Percentiles rank a stretch among this genome's conserved stretches.
These are phyloP conservation scores for Ramularia endophylla DNA, from an alignment of 2,329 filamentous ascomycete species.

Conservation along the genomic window DNA sequence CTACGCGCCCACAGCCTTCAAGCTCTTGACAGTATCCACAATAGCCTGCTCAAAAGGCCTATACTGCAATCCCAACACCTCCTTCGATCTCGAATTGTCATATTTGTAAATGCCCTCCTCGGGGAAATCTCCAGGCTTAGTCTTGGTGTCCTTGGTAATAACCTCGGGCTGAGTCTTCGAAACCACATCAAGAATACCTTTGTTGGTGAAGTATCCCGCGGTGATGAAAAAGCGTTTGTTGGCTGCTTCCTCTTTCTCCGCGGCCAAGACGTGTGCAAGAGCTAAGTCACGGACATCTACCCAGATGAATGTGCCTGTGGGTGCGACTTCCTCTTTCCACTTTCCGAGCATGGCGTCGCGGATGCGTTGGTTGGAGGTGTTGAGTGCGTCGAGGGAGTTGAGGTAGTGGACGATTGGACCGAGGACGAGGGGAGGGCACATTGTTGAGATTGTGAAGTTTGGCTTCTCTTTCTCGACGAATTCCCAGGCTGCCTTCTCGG, in stretches of 20 bases:
- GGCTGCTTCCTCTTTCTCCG: constrained; percentile 50
- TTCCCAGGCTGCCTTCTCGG: constrained; percentile 50
- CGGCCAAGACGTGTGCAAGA: constrained; percentile 20
- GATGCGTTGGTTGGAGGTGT: constrained; percentile 67
- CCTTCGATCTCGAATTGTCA: constrained; percentile 50
- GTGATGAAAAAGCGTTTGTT: constrained; percentile 61
- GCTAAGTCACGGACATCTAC: constrained; percentile 24
- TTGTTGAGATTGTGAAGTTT: constrained; percentile 44
- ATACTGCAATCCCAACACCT: constrained; percentile 55
- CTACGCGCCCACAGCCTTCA: constrained; percentile 50
- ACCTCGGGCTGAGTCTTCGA: constrained; percentile 51
- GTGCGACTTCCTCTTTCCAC: constrained; percentile 51
- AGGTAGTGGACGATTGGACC: constrained; percentile 54
- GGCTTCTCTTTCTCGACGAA: constrained; percentile 48
- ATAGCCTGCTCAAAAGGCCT: constrained; percentile 53
- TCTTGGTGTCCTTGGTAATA: constrained; percentile 37
- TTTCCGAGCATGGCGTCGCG: constrained; percentile 57
- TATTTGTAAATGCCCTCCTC: constrained; percentile 48
- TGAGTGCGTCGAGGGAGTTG: constrained; percentile 57
- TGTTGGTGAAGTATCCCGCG: constrained; percentile 56
- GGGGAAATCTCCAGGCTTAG: constrained; percentile 41
- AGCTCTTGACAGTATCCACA: constrained; percentile 56
- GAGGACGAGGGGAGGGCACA: constrained; percentile 47
- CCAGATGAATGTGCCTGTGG: constrained; percentile 41
- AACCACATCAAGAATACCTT: constrained; percentile 52